These are phyloP conservation scores for Malus sylvestris DNA, from an alignment of 306 rosid genomes.

Conservation along the genomic window DNA sequence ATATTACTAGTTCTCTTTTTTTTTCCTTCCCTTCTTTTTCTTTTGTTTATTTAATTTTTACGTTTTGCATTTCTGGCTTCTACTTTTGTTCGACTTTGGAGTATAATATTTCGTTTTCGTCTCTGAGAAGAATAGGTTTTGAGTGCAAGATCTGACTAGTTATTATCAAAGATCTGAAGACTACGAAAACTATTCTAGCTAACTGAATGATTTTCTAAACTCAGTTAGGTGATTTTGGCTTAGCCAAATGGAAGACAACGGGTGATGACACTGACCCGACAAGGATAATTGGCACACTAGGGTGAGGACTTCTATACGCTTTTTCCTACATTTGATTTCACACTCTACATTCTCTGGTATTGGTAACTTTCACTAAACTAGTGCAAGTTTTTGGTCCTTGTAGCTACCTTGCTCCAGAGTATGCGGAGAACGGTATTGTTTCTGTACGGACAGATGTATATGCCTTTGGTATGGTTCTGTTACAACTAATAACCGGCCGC, in stretches of 20 bases:
- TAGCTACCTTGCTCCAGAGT: conserved; percentile 81
- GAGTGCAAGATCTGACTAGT: background rate
- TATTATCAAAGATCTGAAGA: background rate
- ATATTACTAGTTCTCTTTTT: background rate
- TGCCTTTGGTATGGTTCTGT: conserved; percentile 57
- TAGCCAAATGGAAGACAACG: conserved; percentile 63
- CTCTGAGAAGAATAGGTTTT: background rate
- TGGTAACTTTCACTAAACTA: background rate
- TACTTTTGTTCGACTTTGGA: background rate
- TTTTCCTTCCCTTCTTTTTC: background rate
- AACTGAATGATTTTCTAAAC: conserved; percentile 14
- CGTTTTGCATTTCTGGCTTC: background rate
- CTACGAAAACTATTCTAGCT: background rate
- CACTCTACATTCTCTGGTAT: background rate
- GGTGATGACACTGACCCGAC: conserved; percentile 42
- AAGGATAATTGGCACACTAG: conserved; percentile 76
- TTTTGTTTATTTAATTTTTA: too few relatives aligned
- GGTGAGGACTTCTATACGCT: conserved; percentile 38
- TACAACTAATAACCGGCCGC: conserved; percentile 71
- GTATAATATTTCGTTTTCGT: background rate
- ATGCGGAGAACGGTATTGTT: conserved; percentile 67
- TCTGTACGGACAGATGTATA: conserved; percentile 65
- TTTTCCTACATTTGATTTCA: background rate
- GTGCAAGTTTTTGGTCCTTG: conserved; percentile 10
- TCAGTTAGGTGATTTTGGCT: conserved; percentile 87